These are phyloP conservation scores for Heliamphora pulchella DNA, from an alignment of 179 eudicot species.

Conservation along the genomic window DNA sequence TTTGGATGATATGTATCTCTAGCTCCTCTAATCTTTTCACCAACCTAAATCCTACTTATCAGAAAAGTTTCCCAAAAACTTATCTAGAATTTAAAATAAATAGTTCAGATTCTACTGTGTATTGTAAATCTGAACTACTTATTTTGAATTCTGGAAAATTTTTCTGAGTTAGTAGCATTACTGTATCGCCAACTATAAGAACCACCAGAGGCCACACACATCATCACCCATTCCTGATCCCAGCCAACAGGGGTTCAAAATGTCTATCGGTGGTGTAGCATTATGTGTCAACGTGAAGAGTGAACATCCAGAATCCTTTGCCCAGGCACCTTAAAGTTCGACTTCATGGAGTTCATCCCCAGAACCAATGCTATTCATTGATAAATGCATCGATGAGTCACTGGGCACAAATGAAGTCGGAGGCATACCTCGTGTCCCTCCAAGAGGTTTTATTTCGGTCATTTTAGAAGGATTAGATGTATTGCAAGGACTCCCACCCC, in stretches of 20 bases:
- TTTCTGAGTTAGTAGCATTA: no score
- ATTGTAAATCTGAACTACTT: no score
- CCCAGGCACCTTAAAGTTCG: conserved; percentile 37
- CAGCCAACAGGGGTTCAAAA: neutral
- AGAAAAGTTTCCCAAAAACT: no score
- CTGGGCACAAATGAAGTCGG: conserved; percentile 36
- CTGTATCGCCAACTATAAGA: no score
- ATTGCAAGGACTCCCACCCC: conserved; percentile 42
- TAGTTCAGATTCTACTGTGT: no score
- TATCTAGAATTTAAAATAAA: no score
- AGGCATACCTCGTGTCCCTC: conserved; percentile 36
- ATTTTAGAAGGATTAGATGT: conserved; percentile 27
- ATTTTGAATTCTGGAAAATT: no score
- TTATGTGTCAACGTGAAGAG: neutral
- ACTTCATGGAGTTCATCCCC: conserved; percentile 78
- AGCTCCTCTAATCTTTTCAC: neutral
- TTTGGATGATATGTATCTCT: neutral
- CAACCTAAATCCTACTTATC: neutral
- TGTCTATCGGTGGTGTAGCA: no score
- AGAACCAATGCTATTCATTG: conserved; percentile 32
- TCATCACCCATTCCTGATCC: neutral
- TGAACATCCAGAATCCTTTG: neutral
- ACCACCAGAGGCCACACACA: neutral
- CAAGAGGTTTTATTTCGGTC: conserved; percentile 31
- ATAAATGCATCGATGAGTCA: conserved; percentile 22